Percentiles rank a stretch among this genome's conserved stretches.
phyloP scores from a whole-genome alignment of 2,329 filamentous ascomycete species.

The Ceratocystis cacaofunesta region DNA sequence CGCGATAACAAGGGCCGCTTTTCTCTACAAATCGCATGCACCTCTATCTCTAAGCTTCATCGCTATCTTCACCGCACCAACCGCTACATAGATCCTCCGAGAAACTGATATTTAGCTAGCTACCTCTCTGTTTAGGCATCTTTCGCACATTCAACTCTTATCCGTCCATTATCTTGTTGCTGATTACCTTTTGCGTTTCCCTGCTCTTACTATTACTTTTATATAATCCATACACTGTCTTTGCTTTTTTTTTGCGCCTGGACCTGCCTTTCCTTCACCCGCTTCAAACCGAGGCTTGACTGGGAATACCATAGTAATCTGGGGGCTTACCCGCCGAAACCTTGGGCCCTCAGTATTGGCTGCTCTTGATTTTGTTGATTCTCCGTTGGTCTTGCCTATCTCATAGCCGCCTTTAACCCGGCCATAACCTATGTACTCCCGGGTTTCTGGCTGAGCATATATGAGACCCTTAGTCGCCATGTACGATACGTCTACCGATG shows the following conservation, averaged over 20 bases:
- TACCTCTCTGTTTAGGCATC: background rate
- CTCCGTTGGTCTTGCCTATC: background rate
- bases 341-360: background rate
- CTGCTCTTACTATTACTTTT: background rate
- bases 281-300: slow-evolving; percentile 16
- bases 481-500: background rate
- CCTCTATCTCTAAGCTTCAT: background rate
- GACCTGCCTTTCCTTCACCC: slow-evolving; percentile 13
- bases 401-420: background rate
- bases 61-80: background rate
- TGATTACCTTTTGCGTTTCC: background rate
- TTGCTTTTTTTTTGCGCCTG: slow-evolving; percentile 12
- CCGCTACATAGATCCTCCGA: background rate
- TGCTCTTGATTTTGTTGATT: background rate
- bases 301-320: background rate
- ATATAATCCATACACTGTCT: background rate
- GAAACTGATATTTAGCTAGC: background rate
- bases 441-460: background rate
- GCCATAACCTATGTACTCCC: background rate
- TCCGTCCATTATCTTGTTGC: background rate
- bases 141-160: background rate
- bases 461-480: background rate
- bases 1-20: background rate
- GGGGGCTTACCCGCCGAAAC: background rate
- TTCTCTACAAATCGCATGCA: background rate